Conservation (phyloP, 2,329 filamentous ascomycete genomes). For the Calycina marina region DNA sequence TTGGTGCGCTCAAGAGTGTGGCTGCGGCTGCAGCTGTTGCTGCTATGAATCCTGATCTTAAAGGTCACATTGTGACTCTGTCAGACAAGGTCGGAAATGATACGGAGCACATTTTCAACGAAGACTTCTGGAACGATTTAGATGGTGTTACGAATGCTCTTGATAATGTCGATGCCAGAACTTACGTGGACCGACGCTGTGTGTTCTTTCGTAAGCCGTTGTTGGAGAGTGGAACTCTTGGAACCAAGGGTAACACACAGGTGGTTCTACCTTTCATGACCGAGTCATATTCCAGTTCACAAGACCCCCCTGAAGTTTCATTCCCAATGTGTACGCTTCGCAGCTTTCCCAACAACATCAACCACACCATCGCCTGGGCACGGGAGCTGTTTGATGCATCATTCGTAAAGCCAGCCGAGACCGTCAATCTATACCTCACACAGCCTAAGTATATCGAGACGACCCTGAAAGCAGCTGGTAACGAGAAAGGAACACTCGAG, state of each 20-base stretch:
- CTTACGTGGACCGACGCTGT: conserved; percentile 89
- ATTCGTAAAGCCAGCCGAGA: conserved; percentile 87
- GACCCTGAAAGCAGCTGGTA: conserved; percentile 82
- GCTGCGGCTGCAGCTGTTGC: conserved; percentile 81
- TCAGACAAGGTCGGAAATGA: conserved; percentile 84
- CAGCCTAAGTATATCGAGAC: conserved; percentile 82
- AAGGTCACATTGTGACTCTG: conserved; percentile 70
- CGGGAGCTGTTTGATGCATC: conserved; percentile 89
- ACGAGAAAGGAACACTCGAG: conserved; percentile 87
- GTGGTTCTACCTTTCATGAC: conserved; percentile 83
- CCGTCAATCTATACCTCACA: conserved; percentile 84
- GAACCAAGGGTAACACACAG: conserved; percentile 97
- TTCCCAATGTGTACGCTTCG: conserved; percentile 98
- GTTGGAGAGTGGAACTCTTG: conserved; percentile 92
- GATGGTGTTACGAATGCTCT: conserved; percentile 94
- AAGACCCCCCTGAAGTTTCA: conserved; percentile 94
- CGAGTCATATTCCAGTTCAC: conserved; percentile 93
- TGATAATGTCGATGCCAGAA: conserved; percentile 93
- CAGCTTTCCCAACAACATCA: conserved; percentile 96
- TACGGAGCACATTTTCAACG: conserved; percentile 88
- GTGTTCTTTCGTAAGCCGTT: conserved; percentile 97
- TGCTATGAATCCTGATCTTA: conserved; percentile 86
- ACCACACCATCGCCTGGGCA: conserved; percentile 97
- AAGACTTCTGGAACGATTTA: conserved; percentile 74
- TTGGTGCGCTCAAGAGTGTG: conserved; percentile 93